phyloP scores from a whole-genome alignment of 371 early-diverging fungal species.

The Mortierella sp. region DNA sequence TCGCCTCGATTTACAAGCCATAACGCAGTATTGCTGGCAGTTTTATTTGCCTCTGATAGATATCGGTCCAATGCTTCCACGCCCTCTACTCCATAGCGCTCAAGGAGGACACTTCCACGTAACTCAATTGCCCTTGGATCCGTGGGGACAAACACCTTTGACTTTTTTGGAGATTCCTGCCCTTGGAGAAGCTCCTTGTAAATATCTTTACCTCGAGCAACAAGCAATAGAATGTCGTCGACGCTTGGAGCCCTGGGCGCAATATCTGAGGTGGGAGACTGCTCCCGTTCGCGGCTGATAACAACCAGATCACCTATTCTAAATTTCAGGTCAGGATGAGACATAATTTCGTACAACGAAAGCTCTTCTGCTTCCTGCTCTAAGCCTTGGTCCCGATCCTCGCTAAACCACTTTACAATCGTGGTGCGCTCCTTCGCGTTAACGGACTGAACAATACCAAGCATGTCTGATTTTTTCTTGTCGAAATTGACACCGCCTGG shows the following conservation, averaged over 20 bases:
- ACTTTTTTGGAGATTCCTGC: neutral
- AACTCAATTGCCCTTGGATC: slow-evolving; percentile 38
- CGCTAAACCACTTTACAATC: slow-evolving; percentile 60
- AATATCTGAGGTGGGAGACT: slow-evolving; percentile 40
- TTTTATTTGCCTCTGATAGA: slow-evolving; percentile 52
- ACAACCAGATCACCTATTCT: slow-evolving; percentile 51
- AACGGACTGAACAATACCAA: slow-evolving; percentile 59
- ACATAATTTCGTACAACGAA: slow-evolving; percentile 54
- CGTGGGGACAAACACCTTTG: neutral
- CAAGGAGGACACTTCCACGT: slow-evolving; percentile 23
- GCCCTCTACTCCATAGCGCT: slow-evolving; percentile 53
- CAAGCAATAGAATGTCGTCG: slow-evolving; percentile 40
- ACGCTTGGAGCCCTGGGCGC: slow-evolving; percentile 54
- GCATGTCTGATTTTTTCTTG: slow-evolving; percentile 49
- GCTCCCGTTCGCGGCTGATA: slow-evolving; percentile 52
- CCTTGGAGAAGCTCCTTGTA: slow-evolving; percentile 29
- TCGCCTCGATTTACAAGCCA: slow-evolving; percentile 41
- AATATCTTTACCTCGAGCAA: slow-evolving; percentile 48
- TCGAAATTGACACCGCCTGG: slow-evolving; percentile 48
- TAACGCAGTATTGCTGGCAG: slow-evolving; percentile 26
- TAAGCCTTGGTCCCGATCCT: slow-evolving; percentile 53
- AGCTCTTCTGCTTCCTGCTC: slow-evolving; percentile 41
- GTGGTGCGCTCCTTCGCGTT: slow-evolving; percentile 58
- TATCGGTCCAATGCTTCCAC: slow-evolving; percentile 55
- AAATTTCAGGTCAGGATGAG: slow-evolving; percentile 55